A percentile compares a stretch with the other conserved stretches of the same genome.
phyloP scores from a whole-genome alignment of 805 yeast species.

The Huiozyma naganishii region DNA sequence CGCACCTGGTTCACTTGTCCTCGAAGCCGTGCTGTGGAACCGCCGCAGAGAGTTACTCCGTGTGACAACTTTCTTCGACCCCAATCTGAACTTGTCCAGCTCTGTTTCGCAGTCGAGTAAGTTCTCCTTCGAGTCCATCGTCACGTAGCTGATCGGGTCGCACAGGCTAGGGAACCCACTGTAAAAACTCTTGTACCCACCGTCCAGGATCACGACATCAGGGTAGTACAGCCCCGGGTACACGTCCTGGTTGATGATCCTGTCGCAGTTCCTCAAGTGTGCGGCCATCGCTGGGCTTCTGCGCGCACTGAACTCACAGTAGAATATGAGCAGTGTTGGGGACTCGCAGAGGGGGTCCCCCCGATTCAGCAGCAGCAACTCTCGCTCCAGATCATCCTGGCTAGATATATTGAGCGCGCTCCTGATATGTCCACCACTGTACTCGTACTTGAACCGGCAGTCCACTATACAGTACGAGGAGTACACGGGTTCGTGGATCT shows the following conservation, averaged over 20 bases:
- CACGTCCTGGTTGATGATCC: constrained; percentile 55
- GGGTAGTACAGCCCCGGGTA: constrained; percentile 84
- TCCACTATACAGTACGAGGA: constrained; percentile 58
- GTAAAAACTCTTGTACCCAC: constrained; percentile 80
- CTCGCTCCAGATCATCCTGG: constrained; percentile 54
- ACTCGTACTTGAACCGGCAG: constrained; percentile 90
- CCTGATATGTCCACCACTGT: constrained; percentile 81
- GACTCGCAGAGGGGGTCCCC: neutral
- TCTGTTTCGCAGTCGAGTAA: constrained; percentile 37
- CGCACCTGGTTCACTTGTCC: no score
- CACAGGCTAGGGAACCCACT: constrained; percentile 49
- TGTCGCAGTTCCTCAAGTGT: constrained; percentile 73
- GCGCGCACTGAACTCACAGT: constrained; percentile 88
- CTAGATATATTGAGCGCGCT: constrained; percentile 72
- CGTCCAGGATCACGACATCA: constrained; percentile 77
- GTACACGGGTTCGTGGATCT: constrained; percentile 35
- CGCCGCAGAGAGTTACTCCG: constrained; percentile 26
- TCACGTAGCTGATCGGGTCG: constrained; percentile 68
- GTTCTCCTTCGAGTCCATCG: constrained; percentile 49
- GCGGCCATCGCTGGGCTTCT: constrained; percentile 93
- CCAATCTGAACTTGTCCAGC: constrained; percentile 40
- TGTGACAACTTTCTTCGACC: constrained; percentile 28
- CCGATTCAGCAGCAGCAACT: constrained; percentile 23
- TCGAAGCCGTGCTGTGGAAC: neutral
- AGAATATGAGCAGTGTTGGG: constrained; percentile 58